Percentiles rank a stretch among this genome's conserved stretches.
Conservation (phyloP, 108 stramenopile species). For the Poteriospumella lacustris region DNA sequence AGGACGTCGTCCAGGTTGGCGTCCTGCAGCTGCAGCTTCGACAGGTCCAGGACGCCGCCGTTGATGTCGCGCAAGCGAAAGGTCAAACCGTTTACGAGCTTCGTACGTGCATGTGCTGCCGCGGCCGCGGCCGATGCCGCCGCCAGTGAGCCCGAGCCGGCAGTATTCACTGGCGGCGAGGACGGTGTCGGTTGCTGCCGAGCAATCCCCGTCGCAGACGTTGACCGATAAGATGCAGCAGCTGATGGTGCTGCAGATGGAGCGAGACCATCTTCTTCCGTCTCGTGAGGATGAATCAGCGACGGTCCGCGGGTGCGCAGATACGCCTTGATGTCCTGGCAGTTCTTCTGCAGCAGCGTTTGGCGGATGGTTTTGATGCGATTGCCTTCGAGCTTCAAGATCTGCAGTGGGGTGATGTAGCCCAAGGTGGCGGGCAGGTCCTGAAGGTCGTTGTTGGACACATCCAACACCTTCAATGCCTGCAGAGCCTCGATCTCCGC, state of each 20-base stretch:
- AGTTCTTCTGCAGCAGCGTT: neutral
- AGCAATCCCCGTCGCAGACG: no score
- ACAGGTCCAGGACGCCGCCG: neutral
- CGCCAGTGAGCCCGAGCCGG: no score
- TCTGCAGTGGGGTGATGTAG: constrained; percentile 3
- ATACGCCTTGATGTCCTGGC: constrained; percentile 3
- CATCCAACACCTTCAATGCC: constrained; percentile 11
- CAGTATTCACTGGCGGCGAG: no score
- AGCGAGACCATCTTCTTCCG: neutral
- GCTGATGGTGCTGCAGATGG: neutral
- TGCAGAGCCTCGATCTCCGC: neutral
- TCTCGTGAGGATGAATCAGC: neutral
- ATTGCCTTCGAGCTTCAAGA: constrained; percentile 3
- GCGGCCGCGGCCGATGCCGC: no score
- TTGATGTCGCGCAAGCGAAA: neutral
- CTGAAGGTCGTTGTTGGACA: neutral
- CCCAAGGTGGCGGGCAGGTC: constrained; percentile 20
- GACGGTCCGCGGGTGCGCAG: constrained; percentile 11
- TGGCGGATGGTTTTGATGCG: constrained; percentile 4
- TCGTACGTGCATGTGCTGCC: no score
- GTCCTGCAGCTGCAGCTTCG: no score
- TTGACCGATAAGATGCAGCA: no score
- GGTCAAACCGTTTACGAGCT: no score
- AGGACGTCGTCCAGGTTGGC: no score
- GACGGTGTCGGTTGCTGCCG: no score